phyloP scores from a whole-genome alignment of 139 green algal species.

The Nannochloris sp. region DNA sequence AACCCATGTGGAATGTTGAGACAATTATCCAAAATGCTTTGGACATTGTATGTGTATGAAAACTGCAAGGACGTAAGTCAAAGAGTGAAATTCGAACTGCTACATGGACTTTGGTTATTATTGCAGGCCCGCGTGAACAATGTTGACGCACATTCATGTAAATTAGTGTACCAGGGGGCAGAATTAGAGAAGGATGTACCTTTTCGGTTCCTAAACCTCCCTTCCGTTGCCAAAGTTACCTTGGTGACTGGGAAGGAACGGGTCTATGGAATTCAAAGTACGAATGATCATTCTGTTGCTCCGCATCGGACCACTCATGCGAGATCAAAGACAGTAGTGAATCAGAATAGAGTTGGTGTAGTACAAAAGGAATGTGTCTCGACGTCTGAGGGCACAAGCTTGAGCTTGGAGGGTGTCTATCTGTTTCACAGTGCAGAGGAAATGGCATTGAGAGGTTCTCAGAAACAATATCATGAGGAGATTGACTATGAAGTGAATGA shows the following conservation, averaged over 20 bases:
- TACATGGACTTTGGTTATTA: background rate
- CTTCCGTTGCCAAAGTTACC: background rate
- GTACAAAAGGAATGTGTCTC: background rate
- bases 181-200: background rate
- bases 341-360: background rate
- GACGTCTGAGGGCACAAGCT: background rate
- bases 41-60: too few relatives aligned
- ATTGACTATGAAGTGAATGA: conserved; percentile 6
- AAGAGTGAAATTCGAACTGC: background rate
- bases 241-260: background rate
- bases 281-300: conserved; percentile 3
- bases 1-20: too few relatives aligned
- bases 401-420: background rate
- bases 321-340: background rate
- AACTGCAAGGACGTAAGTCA: too few relatives aligned
- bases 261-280: background rate
- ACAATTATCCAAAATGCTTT: too few relatives aligned
- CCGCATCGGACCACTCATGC: background rate
- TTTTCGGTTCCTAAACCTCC: conserved; percentile 3
- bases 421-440: background rate
- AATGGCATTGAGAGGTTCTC: background rate
- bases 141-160: background rate
- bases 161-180: background rate
- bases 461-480: background rate
- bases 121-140: background rate